Base-by-base conservation (phyloP, 2,329 filamentous ascomycete genomes). In the Penicillium sp. region DNA sequence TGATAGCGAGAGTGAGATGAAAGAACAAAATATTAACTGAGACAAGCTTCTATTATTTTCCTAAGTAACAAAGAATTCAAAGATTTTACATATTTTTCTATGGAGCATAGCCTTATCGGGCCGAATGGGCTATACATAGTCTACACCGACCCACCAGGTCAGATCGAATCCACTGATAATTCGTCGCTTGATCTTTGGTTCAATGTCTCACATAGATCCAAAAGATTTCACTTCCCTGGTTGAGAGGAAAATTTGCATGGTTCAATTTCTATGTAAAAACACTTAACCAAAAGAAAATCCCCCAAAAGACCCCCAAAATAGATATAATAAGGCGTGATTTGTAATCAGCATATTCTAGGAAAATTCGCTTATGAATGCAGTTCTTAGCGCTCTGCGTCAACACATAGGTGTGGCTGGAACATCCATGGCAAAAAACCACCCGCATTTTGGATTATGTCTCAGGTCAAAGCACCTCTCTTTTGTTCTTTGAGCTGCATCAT, bases 91-190 rank as follows among this genome's bases (percentile, higher is more conserved):
- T 19, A 28, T 44, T 51, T 50, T 50, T 35, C 38, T 28, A 52
- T 52, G 50, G 41, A 28, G 49, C 35, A 35, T 19, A 43, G 17
- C 33, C 41, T 52, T 52, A 52, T 52, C 50, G 50, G 50, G 50
- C 50, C 41, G 50, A 46, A 28, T 51, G 49, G 22, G 9, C 41
- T 30, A 49, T 40, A 47, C 25, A 40, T 40, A 40, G 46, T 12
- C 22, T 19, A 43, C 31, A 36, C 31, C n/a, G 35, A 36, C 12
- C 49, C 49, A 52, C 41, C 17, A 16, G 41, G 41, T 25, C 25
- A 38, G 41, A 46, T 46, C 49, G 19, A 52, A 52, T 52, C 50
- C 41, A 46, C 50, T 31, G 5, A 5, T n/a, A 16, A 17, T 37
- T 52, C 10, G 41, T 40, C 31, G 31, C 40, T 45, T 6, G 14